Percentiles rank a stretch among this genome's conserved stretches.
Evolutionary conservation across 257 asterid species (phyloP).

Genomic region (Jacaranda copaia): DNA sequence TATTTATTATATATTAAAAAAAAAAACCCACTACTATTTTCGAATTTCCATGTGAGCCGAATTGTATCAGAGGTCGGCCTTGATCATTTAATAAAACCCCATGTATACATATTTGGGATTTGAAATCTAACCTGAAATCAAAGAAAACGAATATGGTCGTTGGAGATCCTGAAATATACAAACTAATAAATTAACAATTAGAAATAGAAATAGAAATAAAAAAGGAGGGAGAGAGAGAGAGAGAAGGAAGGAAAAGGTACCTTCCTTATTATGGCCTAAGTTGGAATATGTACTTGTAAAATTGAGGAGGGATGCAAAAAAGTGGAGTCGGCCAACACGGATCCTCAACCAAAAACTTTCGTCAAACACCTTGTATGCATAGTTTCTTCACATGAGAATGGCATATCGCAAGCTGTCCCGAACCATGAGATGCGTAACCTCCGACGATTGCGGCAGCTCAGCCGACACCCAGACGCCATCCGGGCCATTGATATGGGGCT

Average conservation of each 20-base stretch:
- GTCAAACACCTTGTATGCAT: slow-evolving; percentile 15
- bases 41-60: background rate
- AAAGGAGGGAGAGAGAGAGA: background rate
- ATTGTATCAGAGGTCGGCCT: too few relatives aligned
- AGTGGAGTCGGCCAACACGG: background rate
- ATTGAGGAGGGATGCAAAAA: background rate
- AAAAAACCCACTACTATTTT: background rate
- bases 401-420: slow-evolving; percentile 59
- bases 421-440: slow-evolving; percentile 59
- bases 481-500: slow-evolving; percentile 42
- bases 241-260: background rate
- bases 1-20: background rate
- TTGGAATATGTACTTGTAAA: background rate
- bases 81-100: too few relatives aligned
- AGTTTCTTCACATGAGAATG: slow-evolving; percentile 50
- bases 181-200: background rate
- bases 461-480: slow-evolving; percentile 61
- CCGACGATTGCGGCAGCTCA: slow-evolving; percentile 53
- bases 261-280: slow-evolving; percentile 9
- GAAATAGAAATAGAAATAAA: background rate
- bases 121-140: too few relatives aligned
- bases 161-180: too few relatives aligned
- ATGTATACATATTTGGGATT: too few relatives aligned
- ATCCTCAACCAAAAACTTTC: slow-evolving; percentile 6
- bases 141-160: too few relatives aligned